Evolutionary conservation across 2,329 filamentous ascomycete species (phyloP), one percentile per base, ranked within the genome.

Genomic region (Stachybotrys echinatus): DNA sequence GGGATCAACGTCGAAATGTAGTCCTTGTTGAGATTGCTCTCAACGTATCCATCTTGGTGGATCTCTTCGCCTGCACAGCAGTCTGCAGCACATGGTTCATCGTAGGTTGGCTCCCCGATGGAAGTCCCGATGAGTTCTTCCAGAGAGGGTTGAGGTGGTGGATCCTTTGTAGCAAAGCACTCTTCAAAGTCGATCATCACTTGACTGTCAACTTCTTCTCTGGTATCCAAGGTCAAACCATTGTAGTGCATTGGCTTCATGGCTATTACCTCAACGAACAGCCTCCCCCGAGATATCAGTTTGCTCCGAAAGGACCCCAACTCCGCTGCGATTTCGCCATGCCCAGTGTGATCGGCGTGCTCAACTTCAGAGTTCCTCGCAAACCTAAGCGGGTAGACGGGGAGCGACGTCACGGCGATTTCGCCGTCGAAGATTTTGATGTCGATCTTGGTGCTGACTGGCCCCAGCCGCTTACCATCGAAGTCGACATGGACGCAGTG

Each of bases 111-210:
- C n/a, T n/a, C 42, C 42, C 6, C 38, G 42, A 21, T 14, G 38
- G 38, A 6, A 17, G 6, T 40, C 7, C n/a, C n/a, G 7, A 8
- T 40, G 38, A 40, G n/a, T 17, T 17, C 38, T 17, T 40, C 38
- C 38, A 8, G 7, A 17, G 7, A 8, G 38, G 7, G 38, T 17
- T 17, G 7, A 17, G n/a, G 38, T 40, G n/a, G 38, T 40, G 7
- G 18, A 40, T 40, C 38, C n/a, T 23, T 45, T 17, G 57, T 17
- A 17, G 7, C 19, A 39, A 63, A 61, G 8, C 60, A 58, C 27
- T 54, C 54, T 10, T 60, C 57, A 43, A 66, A 65, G 40, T 68
- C 65, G 22, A 66, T 52, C 0, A 67, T 54, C 2, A 68, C 64
- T 22, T 64, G 56, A 42, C 65, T 64, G 2, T 68, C 61, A 6